Evolutionary conservation across 208 protist species (phyloP).

Genomic region (Crithidia thermophila): DNA sequence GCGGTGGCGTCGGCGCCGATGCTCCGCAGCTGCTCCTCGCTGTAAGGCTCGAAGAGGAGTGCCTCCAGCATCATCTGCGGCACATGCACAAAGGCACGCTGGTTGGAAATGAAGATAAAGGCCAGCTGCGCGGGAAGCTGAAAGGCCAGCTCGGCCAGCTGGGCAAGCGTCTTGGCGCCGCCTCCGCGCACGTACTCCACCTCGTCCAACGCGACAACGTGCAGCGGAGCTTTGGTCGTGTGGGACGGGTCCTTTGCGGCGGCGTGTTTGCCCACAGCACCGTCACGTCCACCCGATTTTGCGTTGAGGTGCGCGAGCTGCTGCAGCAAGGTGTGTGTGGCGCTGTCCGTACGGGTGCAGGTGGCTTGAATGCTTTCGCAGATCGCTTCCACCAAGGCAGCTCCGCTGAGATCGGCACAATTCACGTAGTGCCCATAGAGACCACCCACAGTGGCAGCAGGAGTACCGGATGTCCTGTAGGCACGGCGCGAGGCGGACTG

Average conservation of each 20-base stretch:
- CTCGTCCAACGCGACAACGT: slow-evolving; percentile 81
- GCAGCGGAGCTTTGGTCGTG: slow-evolving; percentile 28
- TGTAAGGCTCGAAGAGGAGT: slow-evolving; percentile 74
- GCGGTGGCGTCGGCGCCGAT: slow-evolving; percentile 43
- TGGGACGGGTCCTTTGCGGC: not conserved
- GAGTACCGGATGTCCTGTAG: too few species aligned
- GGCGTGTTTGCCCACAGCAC: not conserved
- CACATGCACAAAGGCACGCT: slow-evolving; percentile 78
- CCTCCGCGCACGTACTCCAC: slow-evolving; percentile 70
- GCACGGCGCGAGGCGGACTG: not conserved
- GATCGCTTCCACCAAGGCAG: slow-evolving; percentile 50
- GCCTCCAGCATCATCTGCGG: slow-evolving; percentile 62
- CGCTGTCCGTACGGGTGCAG: slow-evolving; percentile 35
- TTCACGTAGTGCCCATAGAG: slow-evolving; percentile 81
- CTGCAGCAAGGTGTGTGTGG: slow-evolving; percentile 37
- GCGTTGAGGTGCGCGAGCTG: slow-evolving; percentile 27
- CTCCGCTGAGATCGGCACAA: slow-evolving; percentile 68
- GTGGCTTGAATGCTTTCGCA: slow-evolving; percentile 41
- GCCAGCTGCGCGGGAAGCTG: slow-evolving; percentile 49
- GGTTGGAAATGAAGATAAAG: slow-evolving; percentile 83
- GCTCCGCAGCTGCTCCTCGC: slow-evolving; percentile 39
- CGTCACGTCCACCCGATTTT: not conserved
- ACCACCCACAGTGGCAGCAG: too few species aligned
- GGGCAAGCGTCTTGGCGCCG: slow-evolving; percentile 40
- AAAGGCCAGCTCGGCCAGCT: slow-evolving; percentile 53